These are phyloP conservation scores for Paracoccidioides brasiliensis DNA, from an alignment of 2,329 filamentous ascomycete genomes.

Conservation along the genomic window DNA sequence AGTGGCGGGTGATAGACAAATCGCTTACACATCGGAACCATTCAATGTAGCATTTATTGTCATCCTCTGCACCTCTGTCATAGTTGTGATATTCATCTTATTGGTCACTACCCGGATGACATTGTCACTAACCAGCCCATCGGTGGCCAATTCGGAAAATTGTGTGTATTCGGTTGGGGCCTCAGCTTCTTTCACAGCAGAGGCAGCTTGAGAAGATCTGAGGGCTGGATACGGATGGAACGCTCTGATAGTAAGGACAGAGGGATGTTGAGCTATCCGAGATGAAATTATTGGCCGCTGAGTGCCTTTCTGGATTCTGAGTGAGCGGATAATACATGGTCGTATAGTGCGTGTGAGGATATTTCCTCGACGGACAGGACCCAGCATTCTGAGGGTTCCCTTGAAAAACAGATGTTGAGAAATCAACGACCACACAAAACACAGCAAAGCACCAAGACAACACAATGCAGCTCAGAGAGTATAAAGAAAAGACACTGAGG, in stretches of 20 bases:
- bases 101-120: conserved; percentile 56
- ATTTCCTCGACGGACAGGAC: conserved; percentile 26
- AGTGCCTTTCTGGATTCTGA: conserved; percentile 14
- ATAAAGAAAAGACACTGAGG: not conserved
- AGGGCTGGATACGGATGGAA: conserved; percentile 21
- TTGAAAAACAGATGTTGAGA: not conserved
- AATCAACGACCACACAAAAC: not conserved
- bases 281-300: conserved; percentile 20
- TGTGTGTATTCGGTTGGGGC: conserved; percentile 24
- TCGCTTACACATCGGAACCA: conserved; percentile 65
- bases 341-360: conserved; percentile 26
- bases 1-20: conserved; percentile 2
- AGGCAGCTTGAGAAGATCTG: conserved; percentile 16
- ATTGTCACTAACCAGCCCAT: conserved; percentile 43
- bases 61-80: conserved; percentile 84
- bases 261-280: conserved; percentile 10
- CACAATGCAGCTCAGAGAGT: not conserved
- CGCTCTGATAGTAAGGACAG: conserved; percentile 14
- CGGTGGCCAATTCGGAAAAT: conserved; percentile 27
- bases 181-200: conserved; percentile 10
- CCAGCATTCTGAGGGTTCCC: conserved; percentile 21
- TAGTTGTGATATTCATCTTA: conserved; percentile 62
- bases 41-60: conserved; percentile 70
- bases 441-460: not conserved
- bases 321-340: conserved; percentile 19